These are phyloP conservation scores for Lentinula boryana DNA, from an alignment of 768 basidiomycete genomes.

Conservation along the genomic window DNA sequence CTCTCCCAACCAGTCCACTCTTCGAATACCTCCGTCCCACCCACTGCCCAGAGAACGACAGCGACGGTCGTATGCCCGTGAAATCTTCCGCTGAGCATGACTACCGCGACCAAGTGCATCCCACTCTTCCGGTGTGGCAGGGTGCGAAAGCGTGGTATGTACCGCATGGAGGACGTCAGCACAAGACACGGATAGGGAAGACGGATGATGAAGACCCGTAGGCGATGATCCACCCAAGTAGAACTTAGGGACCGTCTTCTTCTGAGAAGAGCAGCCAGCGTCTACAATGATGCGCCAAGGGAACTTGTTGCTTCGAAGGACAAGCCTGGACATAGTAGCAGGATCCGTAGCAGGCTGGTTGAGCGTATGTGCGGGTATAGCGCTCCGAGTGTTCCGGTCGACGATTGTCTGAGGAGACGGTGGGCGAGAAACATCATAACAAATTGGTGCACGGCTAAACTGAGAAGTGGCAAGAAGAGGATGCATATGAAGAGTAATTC, in stretches of 20 bases:
- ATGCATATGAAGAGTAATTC: constrained; percentile 48
- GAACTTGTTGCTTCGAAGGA: constrained; percentile 50
- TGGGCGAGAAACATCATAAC: constrained; percentile 50
- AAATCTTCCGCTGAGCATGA: constrained; percentile 50
- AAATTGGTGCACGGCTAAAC: constrained; percentile 53
- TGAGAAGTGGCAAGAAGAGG: constrained; percentile 54
- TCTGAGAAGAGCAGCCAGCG: constrained; percentile 10
- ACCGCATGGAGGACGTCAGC: constrained; percentile 58
- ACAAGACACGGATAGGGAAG: constrained; percentile 40
- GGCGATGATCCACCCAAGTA: constrained; percentile 16
- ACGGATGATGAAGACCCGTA: background rate
- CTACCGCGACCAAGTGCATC: constrained; percentile 49
- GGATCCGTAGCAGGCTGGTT: constrained; percentile 63
- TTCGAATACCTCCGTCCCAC: constrained; percentile 63
- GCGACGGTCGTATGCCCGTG: constrained; percentile 56
- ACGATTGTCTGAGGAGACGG: constrained; percentile 55
- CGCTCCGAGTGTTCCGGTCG: constrained; percentile 44
- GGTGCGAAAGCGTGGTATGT: constrained; percentile 46
- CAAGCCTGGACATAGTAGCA: constrained; percentile 39
- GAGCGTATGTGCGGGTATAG: constrained; percentile 52
- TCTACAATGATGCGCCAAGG: constrained; percentile 56
- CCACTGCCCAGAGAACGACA: constrained; percentile 57
- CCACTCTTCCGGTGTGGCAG: constrained; percentile 66
- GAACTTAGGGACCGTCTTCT: constrained; percentile 18
- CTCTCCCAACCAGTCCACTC: constrained; percentile 61